phyloP scores from a whole-genome alignment of 164 flowering plant genomes.

The Stephania cephalantha region DNA sequence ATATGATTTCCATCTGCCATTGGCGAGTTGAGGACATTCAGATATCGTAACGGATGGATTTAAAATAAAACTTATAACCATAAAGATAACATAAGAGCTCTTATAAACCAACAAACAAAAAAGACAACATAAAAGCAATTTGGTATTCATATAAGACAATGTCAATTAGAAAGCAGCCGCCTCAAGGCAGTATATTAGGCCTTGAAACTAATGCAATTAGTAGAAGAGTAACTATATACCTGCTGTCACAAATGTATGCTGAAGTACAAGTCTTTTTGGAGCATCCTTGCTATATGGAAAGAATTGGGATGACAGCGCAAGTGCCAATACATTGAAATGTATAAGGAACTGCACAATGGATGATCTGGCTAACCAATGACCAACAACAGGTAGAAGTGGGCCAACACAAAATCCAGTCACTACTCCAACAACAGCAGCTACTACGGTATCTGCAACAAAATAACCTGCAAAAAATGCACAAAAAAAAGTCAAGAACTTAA shows the following conservation, averaged over 20 bases:
- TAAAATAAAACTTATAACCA: background rate
- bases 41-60: background rate
- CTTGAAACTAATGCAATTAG: background rate
- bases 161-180: background rate
- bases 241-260: conserved; percentile 65
- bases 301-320: conserved; percentile 86
- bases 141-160: background rate
- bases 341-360: conserved; percentile 57
- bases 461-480: conserved; percentile 50
- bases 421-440: conserved; percentile 67
- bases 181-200: background rate
- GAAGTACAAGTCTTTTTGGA: conserved; percentile 86
- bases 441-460: conserved; percentile 67
- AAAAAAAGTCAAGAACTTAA: background rate
- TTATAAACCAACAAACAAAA: no score
- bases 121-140: background rate
- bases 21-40: conserved; percentile 4
- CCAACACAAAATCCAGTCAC: conserved; percentile 85
- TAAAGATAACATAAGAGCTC: background rate
- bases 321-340: conserved; percentile 57
- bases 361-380: conserved; percentile 70
- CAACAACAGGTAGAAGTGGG: conserved; percentile 67
- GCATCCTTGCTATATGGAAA: conserved; percentile 83
- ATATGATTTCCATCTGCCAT: conserved; percentile 48
- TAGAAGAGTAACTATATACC: conserved; percentile 32